Evolutionary conservation across 2,329 filamentous ascomycete species (phyloP).

Genomic region (Fusarium drepaniforme): DNA sequence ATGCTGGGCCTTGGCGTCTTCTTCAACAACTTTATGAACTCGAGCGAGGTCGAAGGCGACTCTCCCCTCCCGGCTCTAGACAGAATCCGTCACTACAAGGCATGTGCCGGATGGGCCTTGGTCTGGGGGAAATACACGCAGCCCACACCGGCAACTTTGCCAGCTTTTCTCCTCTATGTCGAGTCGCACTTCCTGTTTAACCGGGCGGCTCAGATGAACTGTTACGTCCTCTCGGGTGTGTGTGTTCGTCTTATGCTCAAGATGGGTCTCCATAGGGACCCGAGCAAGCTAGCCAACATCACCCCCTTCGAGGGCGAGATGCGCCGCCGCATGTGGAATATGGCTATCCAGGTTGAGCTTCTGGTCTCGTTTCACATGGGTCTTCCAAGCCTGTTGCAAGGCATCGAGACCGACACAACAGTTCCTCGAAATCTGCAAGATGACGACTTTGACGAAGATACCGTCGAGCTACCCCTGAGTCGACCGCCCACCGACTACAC

Average conservation of each 20-base stretch:
- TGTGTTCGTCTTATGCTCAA: slow-evolving; percentile 67
- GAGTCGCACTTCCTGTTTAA: slow-evolving; percentile 67
- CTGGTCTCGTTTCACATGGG: slow-evolving; percentile 77
- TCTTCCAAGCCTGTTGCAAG: slow-evolving; percentile 74
- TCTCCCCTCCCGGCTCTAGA: slow-evolving; percentile 55
- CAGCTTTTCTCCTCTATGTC: slow-evolving; percentile 64
- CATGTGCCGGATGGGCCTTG: slow-evolving; percentile 64
- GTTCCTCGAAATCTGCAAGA: slow-evolving; percentile 74
- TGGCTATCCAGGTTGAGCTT: slow-evolving; percentile 70
- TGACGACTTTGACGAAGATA: slow-evolving; percentile 72
- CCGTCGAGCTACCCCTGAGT: slow-evolving; percentile 64
- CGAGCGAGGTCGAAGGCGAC: slow-evolving; percentile 58
- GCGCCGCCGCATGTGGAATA: slow-evolving; percentile 65
- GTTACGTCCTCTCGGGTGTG: slow-evolving; percentile 64
- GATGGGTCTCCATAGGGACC: slow-evolving; percentile 70
- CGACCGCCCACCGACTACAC: slow-evolving; percentile 72
- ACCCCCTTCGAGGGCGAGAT: slow-evolving; percentile 67
- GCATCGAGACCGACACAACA: slow-evolving; percentile 72
- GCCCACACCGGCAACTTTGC: slow-evolving; percentile 61
- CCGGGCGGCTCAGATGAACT: slow-evolving; percentile 64
- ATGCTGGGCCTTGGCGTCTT: slow-evolving; percentile 57
- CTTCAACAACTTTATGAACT: slow-evolving; percentile 58
- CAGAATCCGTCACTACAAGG: slow-evolving; percentile 61
- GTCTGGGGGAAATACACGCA: slow-evolving; percentile 63
- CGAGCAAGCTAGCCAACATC: slow-evolving; percentile 62